Evolutionary conservation across 2,329 filamentous ascomycete genomes (phyloP), one percentile per base, ranked within the genome.

Genomic region (Fusarium nodosum): DNA sequence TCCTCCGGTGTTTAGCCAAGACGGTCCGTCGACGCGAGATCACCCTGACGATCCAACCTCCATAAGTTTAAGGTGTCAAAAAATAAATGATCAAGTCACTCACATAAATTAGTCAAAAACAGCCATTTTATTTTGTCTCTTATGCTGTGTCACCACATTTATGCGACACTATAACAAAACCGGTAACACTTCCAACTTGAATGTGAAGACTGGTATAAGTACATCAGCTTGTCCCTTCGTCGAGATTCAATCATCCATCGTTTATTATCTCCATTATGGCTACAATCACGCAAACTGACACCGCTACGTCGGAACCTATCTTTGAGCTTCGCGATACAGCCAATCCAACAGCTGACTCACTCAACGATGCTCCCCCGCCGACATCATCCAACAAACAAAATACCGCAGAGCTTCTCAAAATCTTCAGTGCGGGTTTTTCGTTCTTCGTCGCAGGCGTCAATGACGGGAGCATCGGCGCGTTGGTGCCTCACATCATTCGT

Each of bases 381-480:
- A n/a, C 16, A 31, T 30, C 34, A 1, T 52, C 36, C 10, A 47
- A 26, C 7, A 67, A 68, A 2, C 58, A 63, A 6, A 57, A 28
- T 1, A 46, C 12, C 2, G 11, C 6, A 7, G 59, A 70, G 1
- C 6, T 71, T 2, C 63, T 86, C 36, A 89, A 87, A 72, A 76
- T 90, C 4, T 56, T 85, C 38, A 86, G 85, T 44, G 83, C 86
- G 4, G 85, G 84, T 1, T 85, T 90, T 66, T 88, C 87, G 0
- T 91, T 91, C 79, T 90, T 91, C 72, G 87, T 88, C 31, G 87
- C 89, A 0, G 89, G 89, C 0, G 81, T 87, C 48, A 91, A 90
- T 59, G 89, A 91, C 74, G 89, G 89, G 33, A 89, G 85, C 63
- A 79, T 91, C 1, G 89, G 89, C 4, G 83, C 89, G 2, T 68